These are phyloP conservation scores for Erysiphe neolycopersici DNA, from an alignment of 2,329 filamentous ascomycete species.

Conservation along the genomic window DNA sequence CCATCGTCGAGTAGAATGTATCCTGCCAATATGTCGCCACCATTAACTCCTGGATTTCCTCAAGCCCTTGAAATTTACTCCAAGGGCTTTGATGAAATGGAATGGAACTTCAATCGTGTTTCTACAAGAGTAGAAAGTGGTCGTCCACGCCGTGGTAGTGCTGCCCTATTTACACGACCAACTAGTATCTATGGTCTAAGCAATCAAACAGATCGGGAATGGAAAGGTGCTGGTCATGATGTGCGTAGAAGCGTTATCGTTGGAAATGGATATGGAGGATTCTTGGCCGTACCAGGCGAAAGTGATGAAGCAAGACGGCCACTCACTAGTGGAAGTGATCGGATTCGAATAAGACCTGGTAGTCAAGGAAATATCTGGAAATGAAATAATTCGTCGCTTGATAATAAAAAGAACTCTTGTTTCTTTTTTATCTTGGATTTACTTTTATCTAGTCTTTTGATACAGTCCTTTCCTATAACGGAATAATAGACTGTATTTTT, in stretches of 20 bases:
- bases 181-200: constrained; percentile 18
- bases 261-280: constrained; percentile 39
- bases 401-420: no score
- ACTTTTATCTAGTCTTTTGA: no score
- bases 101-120: constrained; percentile 40
- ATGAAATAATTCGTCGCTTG: no score
- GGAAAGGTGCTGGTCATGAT: constrained; percentile 21
- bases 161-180: constrained; percentile 16
- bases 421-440: no score
- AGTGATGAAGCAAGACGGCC: constrained; percentile 8
- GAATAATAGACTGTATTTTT: no score
- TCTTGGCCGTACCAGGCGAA: constrained; percentile 32
- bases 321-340: constrained; percentile 10
- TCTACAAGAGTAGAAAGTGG: constrained; percentile 18
- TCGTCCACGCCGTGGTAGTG: constrained; percentile 12
- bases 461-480: no score
- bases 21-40: not conserved
- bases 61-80: constrained; percentile 35
- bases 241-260: constrained; percentile 34
- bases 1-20: not conserved
- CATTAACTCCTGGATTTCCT: constrained; percentile 16
- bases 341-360: not conserved
- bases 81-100: constrained; percentile 38
- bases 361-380: no score
- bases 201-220: constrained; percentile 16